Conservation (phyloP, 148 eudicot genomes). For the Nepenthes mirabilis region DNA sequence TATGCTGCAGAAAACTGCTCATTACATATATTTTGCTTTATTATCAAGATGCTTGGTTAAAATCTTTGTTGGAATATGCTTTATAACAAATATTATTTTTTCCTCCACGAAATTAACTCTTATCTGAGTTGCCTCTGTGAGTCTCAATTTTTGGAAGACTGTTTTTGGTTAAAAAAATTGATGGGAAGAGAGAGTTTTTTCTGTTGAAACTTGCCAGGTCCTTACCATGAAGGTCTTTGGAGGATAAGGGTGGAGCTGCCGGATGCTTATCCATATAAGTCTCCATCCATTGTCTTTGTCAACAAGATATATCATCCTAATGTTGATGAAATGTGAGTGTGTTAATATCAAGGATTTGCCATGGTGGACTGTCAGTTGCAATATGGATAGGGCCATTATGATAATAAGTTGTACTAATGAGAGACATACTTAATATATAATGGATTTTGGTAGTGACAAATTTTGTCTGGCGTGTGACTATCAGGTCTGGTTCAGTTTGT, state of each 20-base stretch:
- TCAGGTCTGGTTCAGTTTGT: constrained; percentile 83
- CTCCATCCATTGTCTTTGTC: constrained; percentile 70
- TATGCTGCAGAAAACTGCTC: no score
- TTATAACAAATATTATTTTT: no score
- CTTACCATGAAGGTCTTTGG: constrained; percentile 75
- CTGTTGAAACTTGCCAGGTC: constrained; percentile 29
- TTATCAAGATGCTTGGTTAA: no score
- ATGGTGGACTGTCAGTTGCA: background rate
- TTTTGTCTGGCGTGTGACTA: constrained; percentile 3
- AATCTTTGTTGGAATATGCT: no score
- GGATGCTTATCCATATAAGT: constrained; percentile 70
- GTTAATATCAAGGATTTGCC: background rate
- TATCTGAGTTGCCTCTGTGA: no score
- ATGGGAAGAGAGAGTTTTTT: no score
- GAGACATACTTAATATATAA: background rate
- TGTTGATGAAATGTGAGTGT: constrained; percentile 73
- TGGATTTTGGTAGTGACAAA: background rate
- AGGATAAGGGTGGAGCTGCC: constrained; percentile 69
- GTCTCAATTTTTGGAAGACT: no score
- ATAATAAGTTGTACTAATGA: background rate
- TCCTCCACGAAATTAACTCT: no score
- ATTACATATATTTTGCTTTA: no score
- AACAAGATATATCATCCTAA: constrained; percentile 80
- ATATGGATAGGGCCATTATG: background rate
- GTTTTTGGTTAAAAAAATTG: no score